Conservation (phyloP, 2,329 filamentous ascomycete genomes). For the Grosmannia clavigera region DNA sequence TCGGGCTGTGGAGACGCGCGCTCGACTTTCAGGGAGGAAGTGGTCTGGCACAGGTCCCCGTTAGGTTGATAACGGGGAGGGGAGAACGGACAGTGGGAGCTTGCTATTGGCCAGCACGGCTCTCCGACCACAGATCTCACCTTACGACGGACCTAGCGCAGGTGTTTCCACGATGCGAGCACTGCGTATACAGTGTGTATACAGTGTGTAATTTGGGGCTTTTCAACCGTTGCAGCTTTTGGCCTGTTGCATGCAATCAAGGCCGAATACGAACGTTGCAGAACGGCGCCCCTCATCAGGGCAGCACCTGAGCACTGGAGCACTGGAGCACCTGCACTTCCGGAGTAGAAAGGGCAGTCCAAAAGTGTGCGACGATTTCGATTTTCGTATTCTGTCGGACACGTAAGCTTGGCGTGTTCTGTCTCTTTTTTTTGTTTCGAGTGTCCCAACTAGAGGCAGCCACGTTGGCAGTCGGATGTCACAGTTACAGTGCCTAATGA, state of each 20-base stretch:
- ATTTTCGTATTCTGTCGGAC: neutral
- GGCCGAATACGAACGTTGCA: neutral
- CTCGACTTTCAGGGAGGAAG: neutral
- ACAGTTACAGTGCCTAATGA: neutral
- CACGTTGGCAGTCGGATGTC: neutral
- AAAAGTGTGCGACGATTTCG: neutral
- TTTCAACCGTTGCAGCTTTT: neutral
- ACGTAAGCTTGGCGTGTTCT: neutral
- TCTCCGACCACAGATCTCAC: conserved; percentile 1
- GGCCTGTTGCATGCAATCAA: neutral
- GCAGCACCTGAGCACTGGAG: neutral
- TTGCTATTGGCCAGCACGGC: neutral
- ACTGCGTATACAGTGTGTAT: neutral
- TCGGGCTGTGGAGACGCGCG: neutral
- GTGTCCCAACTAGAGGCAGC: neutral
- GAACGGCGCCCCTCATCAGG: neutral
- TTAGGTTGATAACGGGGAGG: neutral
- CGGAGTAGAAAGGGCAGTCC: neutral
- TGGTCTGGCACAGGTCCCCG: neutral
- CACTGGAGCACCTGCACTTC: too few relatives aligned
- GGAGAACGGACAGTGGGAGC: neutral
- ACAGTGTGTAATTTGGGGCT: neutral
- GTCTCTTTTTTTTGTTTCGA: neutral
- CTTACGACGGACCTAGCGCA: neutral
- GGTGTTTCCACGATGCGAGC: neutral